Evolutionary conservation across 805 yeast genomes (phyloP), one percentile per base, ranked within the genome.

Genomic region (Nakazawaea sp.): DNA sequence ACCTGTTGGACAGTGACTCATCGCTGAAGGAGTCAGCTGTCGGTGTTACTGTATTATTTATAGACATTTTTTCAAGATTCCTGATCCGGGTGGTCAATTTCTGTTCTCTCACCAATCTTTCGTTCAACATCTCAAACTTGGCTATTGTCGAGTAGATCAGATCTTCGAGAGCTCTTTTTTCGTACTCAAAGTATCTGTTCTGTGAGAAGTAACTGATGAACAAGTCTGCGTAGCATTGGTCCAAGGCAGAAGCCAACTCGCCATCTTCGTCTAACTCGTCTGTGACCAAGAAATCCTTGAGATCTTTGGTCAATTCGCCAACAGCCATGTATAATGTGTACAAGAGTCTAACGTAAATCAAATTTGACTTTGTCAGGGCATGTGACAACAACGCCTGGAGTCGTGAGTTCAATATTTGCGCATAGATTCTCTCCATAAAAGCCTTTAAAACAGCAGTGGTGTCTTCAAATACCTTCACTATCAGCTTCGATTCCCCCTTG

Each of bases 301-400:
- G 61, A 40, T 75, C 78, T 39, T 72, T 74, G 1, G 84, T 77
- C 47, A 82, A 72, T 33, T 68, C 72, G 11, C 75, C 72, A 8
- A 82, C 64, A 26, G 72, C 59, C 0, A 70, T 66, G 51, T 77
- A 81, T n/a, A 82, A 62, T 2, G 78, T 65, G 56, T 86, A 84
- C 24, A 90, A 58, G 1, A 81, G 69, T 49, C 97, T 70, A 2
- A 88, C 77, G 52, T 81, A 86, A 0, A 95, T 81, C 35, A 88
- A 59, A 2, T 77, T 66, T 18, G 85, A 75, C 5, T 73, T 62
- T 2, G 82, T 68, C 33, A 73, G 69, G 0, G 96, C 79, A 39
- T 70, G 73, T 35, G 70, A 76, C 23, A 88, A 57, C 23, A 84
- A 61, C 1, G 71, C 59, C 43, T 76, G 78, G 13, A 79, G 63